phyloP scores from a whole-genome alignment of 2,329 filamentous ascomycete genomes.

The Pseudogymnoascus sp. region DNA sequence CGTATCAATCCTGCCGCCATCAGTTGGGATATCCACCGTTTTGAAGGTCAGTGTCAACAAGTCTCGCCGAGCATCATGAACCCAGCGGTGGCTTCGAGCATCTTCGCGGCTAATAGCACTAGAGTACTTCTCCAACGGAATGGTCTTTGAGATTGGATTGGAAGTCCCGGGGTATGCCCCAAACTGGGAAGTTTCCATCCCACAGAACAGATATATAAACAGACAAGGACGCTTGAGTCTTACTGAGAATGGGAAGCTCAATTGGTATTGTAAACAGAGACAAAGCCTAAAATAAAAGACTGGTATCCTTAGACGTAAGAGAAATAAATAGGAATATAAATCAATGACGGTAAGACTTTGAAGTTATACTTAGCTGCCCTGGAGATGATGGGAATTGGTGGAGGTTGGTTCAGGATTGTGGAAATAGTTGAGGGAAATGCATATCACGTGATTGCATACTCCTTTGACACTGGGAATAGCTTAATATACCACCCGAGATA shows the following conservation, averaged over 20 bases:
- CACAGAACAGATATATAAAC: neutral
- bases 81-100: conserved; percentile 22
- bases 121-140: conserved; percentile 28
- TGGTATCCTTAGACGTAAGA: neutral
- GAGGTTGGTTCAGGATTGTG: neutral
- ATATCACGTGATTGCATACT: neutral
- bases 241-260: neutral
- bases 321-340: neutral
- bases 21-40: conserved; percentile 17
- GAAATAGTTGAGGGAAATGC: neutral
- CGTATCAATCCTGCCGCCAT: conserved; percentile 17
- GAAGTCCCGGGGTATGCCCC: neutral
- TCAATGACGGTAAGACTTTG: neutral
- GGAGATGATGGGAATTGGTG: neutral
- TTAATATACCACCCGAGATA: neutral
- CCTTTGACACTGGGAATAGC: neutral
- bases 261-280: neutral
- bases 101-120: conserved; percentile 20
- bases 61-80: conserved; percentile 22
- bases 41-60: conserved; percentile 24
- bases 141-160: conserved; percentile 15
- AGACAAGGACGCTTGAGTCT: neutral
- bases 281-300: neutral
- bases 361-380: neutral
- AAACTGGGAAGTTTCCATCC: neutral